Evolutionary conservation across 2,329 filamentous ascomycete species (phyloP).

Genomic region (Penicillium sp.): DNA sequence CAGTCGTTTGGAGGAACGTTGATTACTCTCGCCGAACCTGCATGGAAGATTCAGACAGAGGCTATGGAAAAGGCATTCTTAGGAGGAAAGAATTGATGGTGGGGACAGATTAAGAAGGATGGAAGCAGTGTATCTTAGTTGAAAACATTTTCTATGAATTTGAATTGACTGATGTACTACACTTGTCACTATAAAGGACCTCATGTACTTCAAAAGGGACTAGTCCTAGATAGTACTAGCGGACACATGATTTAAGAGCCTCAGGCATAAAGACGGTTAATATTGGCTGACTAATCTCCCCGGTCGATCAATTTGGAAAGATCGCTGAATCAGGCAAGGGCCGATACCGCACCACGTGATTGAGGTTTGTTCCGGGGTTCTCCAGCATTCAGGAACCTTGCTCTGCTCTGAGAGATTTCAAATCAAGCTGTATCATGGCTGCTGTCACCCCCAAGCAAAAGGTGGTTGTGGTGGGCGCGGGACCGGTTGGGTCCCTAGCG

Average conservation of each 20-base stretch:
- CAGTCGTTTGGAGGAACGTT: background rate
- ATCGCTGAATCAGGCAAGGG: background rate
- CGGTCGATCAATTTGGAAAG: constrained; percentile 3
- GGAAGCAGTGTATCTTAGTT: background rate
- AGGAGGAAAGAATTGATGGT: background rate
- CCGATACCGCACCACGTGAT: constrained; percentile 7
- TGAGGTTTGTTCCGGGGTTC: background rate
- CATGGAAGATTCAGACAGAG: background rate
- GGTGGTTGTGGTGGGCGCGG: constrained; percentile 83
- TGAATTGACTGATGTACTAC: background rate
- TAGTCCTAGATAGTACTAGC: background rate
- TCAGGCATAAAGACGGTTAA: background rate
- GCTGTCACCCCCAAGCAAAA: constrained; percentile 53
- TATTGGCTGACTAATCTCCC: background rate
- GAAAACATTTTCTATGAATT: background rate
- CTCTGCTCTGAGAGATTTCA: background rate
- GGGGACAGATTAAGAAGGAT: no score
- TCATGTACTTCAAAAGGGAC: background rate
- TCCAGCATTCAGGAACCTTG: background rate
- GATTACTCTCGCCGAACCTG: background rate
- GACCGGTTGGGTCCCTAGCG: constrained; percentile 88
- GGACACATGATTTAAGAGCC: background rate
- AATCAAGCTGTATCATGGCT: constrained; percentile 9
- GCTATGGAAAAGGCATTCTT: background rate
- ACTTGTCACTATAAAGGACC: no score